These are phyloP conservation scores for Colletotrichum lentis DNA, from an alignment of 2,329 filamentous ascomycete species.

Conservation along the genomic window DNA sequence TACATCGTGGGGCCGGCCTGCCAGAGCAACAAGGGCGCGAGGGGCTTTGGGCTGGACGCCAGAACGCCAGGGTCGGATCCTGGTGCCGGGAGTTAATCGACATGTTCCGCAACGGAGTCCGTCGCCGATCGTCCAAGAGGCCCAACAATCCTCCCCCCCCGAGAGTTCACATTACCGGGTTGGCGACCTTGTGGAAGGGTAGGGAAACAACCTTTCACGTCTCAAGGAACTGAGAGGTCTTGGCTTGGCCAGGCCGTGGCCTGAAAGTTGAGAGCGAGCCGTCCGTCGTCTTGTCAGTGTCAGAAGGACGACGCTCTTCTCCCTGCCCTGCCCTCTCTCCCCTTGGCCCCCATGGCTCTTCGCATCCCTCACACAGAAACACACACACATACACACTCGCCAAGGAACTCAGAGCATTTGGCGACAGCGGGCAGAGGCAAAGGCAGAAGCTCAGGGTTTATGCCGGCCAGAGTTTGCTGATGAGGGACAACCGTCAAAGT, in stretches of 20 bases:
- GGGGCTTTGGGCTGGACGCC: not conserved
- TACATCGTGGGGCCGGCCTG: not conserved
- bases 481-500: not conserved
- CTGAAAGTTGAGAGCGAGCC: not conserved
- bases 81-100: constrained; percentile 34
- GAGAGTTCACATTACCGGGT: constrained; percentile 18
- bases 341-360: not conserved
- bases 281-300: not conserved
- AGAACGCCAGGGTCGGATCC: constrained; percentile 23
- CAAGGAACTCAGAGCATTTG: constrained; percentile 22
- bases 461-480: constrained; percentile 30
- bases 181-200: not conserved
- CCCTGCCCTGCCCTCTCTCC: not conserved
- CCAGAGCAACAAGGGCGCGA: not conserved
- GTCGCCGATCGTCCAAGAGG: constrained; percentile 32
- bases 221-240: constrained; percentile 18
- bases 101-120: constrained; percentile 30
- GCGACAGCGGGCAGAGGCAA: constrained; percentile 10
- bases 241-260: constrained; percentile 18
- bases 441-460: constrained; percentile 35
- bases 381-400: not conserved
- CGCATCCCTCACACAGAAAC: not conserved
- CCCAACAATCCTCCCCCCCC: constrained; percentile 19
- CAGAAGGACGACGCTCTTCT: not conserved
- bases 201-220: constrained; percentile 13